Evolutionary conservation across 352 stramenopile genomes (phyloP).

Genomic region (Pythium inflatum): DNA sequence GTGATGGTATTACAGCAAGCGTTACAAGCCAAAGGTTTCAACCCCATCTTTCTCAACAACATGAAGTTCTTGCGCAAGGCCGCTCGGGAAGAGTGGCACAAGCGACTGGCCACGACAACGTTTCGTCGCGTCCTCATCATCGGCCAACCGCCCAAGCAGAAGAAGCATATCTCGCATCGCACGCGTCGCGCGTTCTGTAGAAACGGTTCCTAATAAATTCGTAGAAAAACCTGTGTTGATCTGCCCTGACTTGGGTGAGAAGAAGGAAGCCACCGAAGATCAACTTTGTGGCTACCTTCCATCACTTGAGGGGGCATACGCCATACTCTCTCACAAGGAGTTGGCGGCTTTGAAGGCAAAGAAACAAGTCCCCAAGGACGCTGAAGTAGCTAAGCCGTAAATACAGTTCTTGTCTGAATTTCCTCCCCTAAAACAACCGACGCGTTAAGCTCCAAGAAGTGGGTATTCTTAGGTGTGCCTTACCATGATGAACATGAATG

Average conservation of each 20-base stretch:
- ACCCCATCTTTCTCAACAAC: conserved; percentile 14
- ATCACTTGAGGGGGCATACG: neutral
- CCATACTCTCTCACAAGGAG: neutral
- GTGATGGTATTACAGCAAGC: conserved; percentile 14
- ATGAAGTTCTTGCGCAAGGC: conserved; percentile 16
- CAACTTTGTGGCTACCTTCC: neutral
- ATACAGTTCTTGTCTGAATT: neutral
- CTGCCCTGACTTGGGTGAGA: neutral
- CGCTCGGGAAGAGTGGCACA: neutral
- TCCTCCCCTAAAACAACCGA: too few species aligned
- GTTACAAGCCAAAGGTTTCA: conserved; percentile 13
- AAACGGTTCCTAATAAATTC: neutral
- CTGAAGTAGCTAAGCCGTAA: neutral
- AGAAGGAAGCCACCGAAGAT: neutral
- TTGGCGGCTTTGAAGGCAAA: neutral
- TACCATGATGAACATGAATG: too few species aligned
- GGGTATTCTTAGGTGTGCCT: too few species aligned
- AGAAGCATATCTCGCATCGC: neutral
- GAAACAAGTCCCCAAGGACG: neutral
- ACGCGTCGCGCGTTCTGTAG: neutral
- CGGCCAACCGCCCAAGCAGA: neutral
- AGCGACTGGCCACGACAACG: conserved; percentile 4
- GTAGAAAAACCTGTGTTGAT: conserved; percentile 3
- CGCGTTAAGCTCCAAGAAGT: too few species aligned
- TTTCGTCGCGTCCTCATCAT: conserved; percentile 19